Evolutionary conservation across 148 eudicot species (phyloP).

Genomic region (Simmondsia chinensis): DNA sequence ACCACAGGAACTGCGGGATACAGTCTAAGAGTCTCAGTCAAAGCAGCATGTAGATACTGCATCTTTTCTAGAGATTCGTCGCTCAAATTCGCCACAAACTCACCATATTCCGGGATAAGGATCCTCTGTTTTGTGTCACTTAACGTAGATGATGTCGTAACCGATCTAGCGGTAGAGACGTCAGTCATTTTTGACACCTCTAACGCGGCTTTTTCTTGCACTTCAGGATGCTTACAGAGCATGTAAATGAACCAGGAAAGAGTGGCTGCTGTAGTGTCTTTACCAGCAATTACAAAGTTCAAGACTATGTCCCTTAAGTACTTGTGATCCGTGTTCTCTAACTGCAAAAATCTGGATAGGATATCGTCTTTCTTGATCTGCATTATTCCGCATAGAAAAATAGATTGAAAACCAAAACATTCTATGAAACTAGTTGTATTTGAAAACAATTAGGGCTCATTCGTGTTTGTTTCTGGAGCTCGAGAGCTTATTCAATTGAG

Average conservation of each 20-base stretch:
- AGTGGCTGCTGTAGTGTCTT: conserved; percentile 72
- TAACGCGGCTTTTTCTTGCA: conserved; percentile 49
- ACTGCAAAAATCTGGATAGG: conserved; percentile 51
- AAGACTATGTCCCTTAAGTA: conserved; percentile 67
- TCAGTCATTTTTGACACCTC: conserved; percentile 34
- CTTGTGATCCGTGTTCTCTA: conserved; percentile 32
- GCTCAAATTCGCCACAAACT: conserved; percentile 27
- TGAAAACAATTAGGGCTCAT: neutral
- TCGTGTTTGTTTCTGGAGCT: too few relatives aligned
- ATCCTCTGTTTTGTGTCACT: too few relatives aligned
- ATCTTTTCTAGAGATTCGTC: conserved; percentile 67
- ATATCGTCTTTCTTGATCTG: conserved; percentile 55
- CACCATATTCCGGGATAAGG: too few relatives aligned
- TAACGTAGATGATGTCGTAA: too few relatives aligned
- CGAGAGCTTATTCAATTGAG: too few relatives aligned
- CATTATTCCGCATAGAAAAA: conserved; percentile 8
- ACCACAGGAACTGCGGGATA: conserved; percentile 83
- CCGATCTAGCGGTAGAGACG: too few relatives aligned
- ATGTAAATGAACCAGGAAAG: conserved; percentile 73
- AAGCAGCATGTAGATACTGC: conserved; percentile 74
- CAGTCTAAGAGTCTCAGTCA: conserved; percentile 73
- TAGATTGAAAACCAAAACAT: too few relatives aligned
- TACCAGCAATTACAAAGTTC: conserved; percentile 76
- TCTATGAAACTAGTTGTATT: too few relatives aligned
- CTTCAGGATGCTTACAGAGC: conserved; percentile 51